Evolutionary conservation across 495 filamentous ascomycete species (phyloP), one percentile per base, ranked within the genome.

Genomic region (Aspergillus ostianus): DNA sequence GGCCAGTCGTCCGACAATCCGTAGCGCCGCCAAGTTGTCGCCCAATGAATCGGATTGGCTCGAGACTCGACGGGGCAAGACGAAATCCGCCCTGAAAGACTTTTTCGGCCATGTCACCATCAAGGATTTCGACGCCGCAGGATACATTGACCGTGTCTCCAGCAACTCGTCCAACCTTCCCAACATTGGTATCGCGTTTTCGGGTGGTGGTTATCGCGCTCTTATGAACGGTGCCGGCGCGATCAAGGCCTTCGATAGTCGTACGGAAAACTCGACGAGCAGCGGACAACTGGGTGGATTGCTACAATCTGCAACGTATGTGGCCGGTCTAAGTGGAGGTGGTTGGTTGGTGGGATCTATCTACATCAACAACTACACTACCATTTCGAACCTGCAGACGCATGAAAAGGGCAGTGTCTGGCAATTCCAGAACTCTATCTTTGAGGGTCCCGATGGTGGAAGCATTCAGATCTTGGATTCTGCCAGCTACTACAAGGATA

Each of bases 221-320:
- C 73, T 96, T 70, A 76, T 94, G 80, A 96, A 89, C 65, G 93
- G 92, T 18, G 93, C 87, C n/a, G 93, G 93, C 47, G 89, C 88
- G 27, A 62, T 97, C 26, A 87, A 90, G 58, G 94, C 93, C 0
- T 93, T 93, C 48, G 93, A 98, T 67, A 84, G 75, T 63, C 83
- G 93, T 10, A 91, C 90, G 0, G 69, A 75, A 0, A 89, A 87
- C 54, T 74, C 88, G 2, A 91, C 87, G 0, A 71, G 70, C 5
- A 60, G 71, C 3, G 92, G 92, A 1, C 87, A 90, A 48, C 77
- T 98, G 47, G 93, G 94, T 57, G 93, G 93, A 17, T 72, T 97
- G 55, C 77, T 97, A 41, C 93, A 98, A 77, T 80, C 88, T 1
- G 74, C 88, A 3, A 97, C 92, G 0, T 98, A 98, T 70, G 61